A percentile compares a stretch with the other conserved stretches of the same genome.
Conservation (phyloP, 169 alveolate genomes). For the Plasmodium fragile region DNA sequence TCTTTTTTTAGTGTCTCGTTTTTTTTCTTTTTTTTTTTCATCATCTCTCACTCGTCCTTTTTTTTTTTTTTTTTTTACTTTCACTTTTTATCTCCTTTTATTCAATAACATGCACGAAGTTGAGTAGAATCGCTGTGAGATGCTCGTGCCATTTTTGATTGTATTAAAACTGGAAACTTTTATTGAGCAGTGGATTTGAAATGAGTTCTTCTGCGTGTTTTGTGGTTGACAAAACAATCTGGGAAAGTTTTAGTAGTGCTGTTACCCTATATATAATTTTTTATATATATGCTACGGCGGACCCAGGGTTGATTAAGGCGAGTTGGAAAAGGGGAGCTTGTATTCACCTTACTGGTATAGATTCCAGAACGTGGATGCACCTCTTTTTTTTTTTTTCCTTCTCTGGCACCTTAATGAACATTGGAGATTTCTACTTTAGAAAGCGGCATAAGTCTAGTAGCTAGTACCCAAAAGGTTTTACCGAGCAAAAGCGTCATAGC, state of each 20-base stretch:
- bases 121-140: neutral
- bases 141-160: neutral
- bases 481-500: neutral
- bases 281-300: neutral
- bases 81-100: neutral
- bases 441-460: neutral
- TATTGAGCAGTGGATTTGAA: neutral
- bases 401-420: neutral
- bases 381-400: neutral
- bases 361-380: neutral
- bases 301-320: neutral
- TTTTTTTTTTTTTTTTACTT: neutral
- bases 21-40: neutral
- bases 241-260: neutral
- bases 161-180: neutral
- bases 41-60: neutral
- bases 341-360: neutral
- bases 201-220: neutral
- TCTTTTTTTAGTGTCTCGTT: neutral
- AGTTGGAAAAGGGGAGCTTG: neutral
- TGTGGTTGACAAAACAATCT: constrained; percentile 9
- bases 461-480: neutral
- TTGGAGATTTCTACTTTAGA: neutral
- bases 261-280: neutral
- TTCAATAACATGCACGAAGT: neutral